Evolutionary conservation across 305 asterid species (phyloP).

Genomic region (Fraxinus paxiana): DNA sequence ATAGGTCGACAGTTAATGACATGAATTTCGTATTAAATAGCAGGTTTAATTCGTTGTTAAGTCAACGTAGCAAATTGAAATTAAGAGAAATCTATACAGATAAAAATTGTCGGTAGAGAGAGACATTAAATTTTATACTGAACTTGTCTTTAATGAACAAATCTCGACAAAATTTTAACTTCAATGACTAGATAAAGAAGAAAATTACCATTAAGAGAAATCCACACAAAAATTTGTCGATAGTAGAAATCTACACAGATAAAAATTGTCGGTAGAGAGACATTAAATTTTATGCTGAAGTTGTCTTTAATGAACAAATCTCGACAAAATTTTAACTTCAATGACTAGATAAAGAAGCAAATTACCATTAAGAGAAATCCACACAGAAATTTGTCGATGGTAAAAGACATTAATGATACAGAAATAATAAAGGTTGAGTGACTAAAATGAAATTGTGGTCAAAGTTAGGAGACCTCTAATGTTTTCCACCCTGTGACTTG

Average conservation of each 20-base stretch:
- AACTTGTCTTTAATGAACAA: not conserved
- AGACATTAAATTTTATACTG: not conserved
- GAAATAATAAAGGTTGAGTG: not conserved
- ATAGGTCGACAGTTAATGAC: not conserved
- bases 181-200: not conserved
- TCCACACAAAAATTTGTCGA: not conserved
- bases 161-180: not conserved
- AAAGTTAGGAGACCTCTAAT: not conserved
- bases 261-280: not conserved
- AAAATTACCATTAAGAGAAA: not conserved
- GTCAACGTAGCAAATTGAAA: not conserved
- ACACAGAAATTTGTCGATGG: not conserved
- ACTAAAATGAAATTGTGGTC: not conserved
- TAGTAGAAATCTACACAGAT: not conserved
- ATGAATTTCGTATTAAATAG: not conserved
- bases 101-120: not conserved
- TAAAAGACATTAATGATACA: not conserved
- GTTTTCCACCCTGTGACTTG: not conserved
- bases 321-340: not conserved
- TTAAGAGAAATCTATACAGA: not conserved
- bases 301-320: not conserved
- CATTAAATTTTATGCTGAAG: not conserved
- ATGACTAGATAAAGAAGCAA: not conserved
- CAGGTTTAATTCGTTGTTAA: not conserved
- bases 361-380: not conserved